These are phyloP conservation scores for Schizosaccharomyces versatilis DNA, from an alignment of 1,139 yeast species.

Conservation along the genomic window DNA sequence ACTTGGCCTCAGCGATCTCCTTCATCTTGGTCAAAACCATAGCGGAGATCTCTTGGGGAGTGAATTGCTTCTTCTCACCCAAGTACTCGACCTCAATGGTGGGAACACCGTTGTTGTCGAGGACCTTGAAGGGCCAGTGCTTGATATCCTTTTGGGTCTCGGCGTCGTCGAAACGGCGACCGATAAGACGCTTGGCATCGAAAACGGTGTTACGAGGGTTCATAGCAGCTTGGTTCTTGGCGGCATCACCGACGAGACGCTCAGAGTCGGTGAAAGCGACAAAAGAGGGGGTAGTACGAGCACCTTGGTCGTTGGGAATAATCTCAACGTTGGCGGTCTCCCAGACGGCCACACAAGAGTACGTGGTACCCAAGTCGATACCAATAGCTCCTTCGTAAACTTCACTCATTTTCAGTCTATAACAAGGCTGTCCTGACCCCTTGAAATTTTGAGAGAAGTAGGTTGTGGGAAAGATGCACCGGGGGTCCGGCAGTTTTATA, in stretches of 20 bases:
- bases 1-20: slow-evolving; percentile 92
- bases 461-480: neutral
- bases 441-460: neutral
- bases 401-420: slow-evolving; percentile 24
- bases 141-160: slow-evolving; percentile 88
- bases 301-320: slow-evolving; percentile 97
- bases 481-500: neutral
- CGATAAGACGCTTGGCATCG: slow-evolving; percentile 92
- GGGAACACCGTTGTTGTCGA: slow-evolving; percentile 72
- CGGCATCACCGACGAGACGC: slow-evolving; percentile 97
- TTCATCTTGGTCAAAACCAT: slow-evolving; percentile 92
- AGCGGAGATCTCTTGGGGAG: slow-evolving; percentile 93
- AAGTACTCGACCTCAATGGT: slow-evolving; percentile 80
- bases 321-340: slow-evolving; percentile 43
- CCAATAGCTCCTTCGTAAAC: slow-evolving; percentile 99
- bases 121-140: slow-evolving; percentile 92
- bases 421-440: slow-evolving; percentile 1
- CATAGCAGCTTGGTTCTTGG: slow-evolving; percentile 95
- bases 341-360: slow-evolving; percentile 29
- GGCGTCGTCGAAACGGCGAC: slow-evolving; percentile 79
- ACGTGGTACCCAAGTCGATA: slow-evolving; percentile 77
- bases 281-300: slow-evolving; percentile 95
- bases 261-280: slow-evolving; percentile 94
- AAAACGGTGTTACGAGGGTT: slow-evolving; percentile 41
- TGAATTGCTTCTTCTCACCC: slow-evolving; percentile 80